These are phyloP conservation scores for Penicillium odoratum DNA, from an alignment of 495 filamentous ascomycete species.

Conservation along the genomic window DNA sequence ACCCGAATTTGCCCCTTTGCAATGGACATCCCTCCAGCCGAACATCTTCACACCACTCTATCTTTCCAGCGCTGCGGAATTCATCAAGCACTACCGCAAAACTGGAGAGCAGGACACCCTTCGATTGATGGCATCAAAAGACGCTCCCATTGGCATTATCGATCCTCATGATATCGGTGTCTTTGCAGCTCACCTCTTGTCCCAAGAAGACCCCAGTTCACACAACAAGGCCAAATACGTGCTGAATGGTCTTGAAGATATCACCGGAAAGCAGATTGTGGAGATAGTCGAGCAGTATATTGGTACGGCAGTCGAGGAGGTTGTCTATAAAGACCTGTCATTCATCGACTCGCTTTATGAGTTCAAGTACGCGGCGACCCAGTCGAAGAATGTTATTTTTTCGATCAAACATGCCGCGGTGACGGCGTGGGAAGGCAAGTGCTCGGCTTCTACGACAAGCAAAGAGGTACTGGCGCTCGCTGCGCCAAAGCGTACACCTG, in stretches of 20 bases:
- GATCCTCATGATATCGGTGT: slow-evolving; percentile 41
- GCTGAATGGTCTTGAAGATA: slow-evolving; percentile 46
- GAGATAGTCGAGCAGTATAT: slow-evolving; percentile 42
- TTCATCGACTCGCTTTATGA: slow-evolving; percentile 29
- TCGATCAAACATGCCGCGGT: slow-evolving; percentile 26
- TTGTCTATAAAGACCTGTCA: slow-evolving; percentile 39
- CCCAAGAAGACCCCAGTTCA: slow-evolving; percentile 26
- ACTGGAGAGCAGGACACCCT: slow-evolving; percentile 39
- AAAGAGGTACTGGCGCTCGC: slow-evolving; percentile 32
- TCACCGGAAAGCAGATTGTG: slow-evolving; percentile 40
- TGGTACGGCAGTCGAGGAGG: slow-evolving; percentile 33
- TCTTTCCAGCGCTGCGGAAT: slow-evolving; percentile 28
- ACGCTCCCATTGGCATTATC: slow-evolving; percentile 40
- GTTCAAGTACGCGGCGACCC: slow-evolving; percentile 11
- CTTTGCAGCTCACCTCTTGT: slow-evolving; percentile 41
- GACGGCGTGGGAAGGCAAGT: slow-evolving; percentile 30
- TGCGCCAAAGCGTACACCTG: slow-evolving; percentile 27
- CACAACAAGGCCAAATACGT: slow-evolving; percentile 44
- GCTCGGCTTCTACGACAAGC: slow-evolving; percentile 36
- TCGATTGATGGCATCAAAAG: slow-evolving; percentile 24
- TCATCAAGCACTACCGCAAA: slow-evolving; percentile 34
- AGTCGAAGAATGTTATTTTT: slow-evolving; percentile 26
- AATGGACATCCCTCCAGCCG: slow-evolving; percentile 50
- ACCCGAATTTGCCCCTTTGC: slow-evolving; percentile 37
- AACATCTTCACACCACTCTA: slow-evolving; percentile 35